Evolutionary conservation across 2,329 filamentous ascomycete species (phyloP), one percentile per base, ranked within the genome.

Genomic region (Aureobasidium uvarum): DNA sequence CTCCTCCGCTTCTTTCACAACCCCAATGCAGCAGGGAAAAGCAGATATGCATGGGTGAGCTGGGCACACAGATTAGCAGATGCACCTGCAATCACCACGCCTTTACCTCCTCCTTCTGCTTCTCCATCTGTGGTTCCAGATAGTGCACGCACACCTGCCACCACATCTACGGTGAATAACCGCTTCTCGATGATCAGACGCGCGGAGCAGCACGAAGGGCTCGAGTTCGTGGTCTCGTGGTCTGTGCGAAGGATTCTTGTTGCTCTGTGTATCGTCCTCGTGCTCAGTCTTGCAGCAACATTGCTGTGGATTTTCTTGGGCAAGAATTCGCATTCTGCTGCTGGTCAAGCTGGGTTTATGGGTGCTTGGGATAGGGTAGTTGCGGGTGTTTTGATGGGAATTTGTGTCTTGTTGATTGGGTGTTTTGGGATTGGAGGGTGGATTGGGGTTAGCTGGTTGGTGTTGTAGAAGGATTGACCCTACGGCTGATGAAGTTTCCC

Each of bases 41-140:
- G 71, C 8, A 70, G 75, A 45, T 80, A 77, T 62, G 77, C 75
- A 13, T 80, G 79, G 72, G 78, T 81, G 16, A 74, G 79, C 51
- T 80, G 78, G 78, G 78, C 76, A 5, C 72, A 76, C 52, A 71
- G 76, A 13, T 51, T 78, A 4, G 74, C 76, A 13, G 68, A 70
- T 41, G 69, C 72, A 14, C 65, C 65, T 11, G 60, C 48, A 5
- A 39, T 54, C 0, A 51, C 41, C 14, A 58, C 52, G n/a, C 63
- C 63, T 8, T 11, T 66, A 10, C 25, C 64, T 28, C 16, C 23
- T 20, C 5, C 64, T 38, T 46, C 59, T 20, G 45, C 18, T 10
- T 23, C 23, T 1, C 20, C 59, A 6, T 20, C 23, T 10, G 8
- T 43, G 11, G 33, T 11, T 6, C 39, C 25, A 11, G 46, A 41